phyloP scores from a whole-genome alignment of 2,329 filamentous ascomycete genomes.

The Coleophoma eucalyptorum region DNA sequence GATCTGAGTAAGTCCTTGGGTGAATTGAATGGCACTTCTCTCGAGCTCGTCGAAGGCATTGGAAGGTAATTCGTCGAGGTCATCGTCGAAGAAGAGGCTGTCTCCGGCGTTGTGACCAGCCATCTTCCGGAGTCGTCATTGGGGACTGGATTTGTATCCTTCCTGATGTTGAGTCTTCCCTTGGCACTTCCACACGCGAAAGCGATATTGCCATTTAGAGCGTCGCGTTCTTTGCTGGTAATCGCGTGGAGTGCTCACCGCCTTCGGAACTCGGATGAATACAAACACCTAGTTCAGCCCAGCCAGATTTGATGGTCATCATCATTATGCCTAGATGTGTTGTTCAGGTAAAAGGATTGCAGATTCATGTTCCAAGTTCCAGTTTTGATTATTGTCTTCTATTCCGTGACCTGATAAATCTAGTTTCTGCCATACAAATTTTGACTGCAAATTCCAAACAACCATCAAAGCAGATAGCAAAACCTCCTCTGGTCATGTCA shows the following conservation, averaged over 20 bases:
- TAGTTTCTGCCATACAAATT: no score
- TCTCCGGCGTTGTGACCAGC: constrained; percentile 32
- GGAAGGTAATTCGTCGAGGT: constrained; percentile 56
- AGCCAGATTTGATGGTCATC: no score
- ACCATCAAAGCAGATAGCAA: no score
- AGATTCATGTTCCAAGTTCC: no score
- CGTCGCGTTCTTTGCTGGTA: not conserved
- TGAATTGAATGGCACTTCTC: constrained; percentile 57
- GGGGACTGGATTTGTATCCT: not conserved
- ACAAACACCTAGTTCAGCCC: not conserved
- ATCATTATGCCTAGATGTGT: no score
- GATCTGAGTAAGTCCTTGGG: constrained; percentile 25
- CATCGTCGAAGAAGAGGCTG: constrained; percentile 62
- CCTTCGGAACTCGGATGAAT: constrained; percentile 4
- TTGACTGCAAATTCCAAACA: no score
- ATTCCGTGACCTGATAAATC: no score
- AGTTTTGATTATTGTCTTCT: no score
- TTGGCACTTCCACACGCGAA: no score
- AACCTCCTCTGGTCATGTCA: not conserved
- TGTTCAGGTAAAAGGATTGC: no score
- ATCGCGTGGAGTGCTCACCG: not conserved
- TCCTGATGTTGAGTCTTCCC: no score
- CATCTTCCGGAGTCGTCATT: constrained; percentile 33
- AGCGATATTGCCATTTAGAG: no score
- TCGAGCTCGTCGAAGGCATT: constrained; percentile 59